Conservation (phyloP, 305 asterid genomes). For the Fraxinus paxiana region DNA sequence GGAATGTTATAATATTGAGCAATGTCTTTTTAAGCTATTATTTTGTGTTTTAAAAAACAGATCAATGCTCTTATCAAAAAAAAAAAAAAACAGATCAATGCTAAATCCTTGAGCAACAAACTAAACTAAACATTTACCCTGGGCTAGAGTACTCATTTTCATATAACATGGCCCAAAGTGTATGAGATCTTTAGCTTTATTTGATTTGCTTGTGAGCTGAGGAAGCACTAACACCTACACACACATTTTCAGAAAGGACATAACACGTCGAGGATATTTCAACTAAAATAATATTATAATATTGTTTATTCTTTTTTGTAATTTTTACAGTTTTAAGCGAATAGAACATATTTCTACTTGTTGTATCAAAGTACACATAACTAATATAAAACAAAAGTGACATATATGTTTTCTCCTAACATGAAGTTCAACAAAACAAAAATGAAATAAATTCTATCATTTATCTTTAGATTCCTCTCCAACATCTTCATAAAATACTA, state of each 20-base stretch:
- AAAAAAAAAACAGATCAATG: no score
- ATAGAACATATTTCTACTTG: not conserved
- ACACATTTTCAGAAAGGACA: not conserved
- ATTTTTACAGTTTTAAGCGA: not conserved
- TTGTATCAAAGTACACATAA: not conserved
- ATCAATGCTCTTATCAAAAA: not conserved
- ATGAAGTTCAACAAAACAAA: not conserved
- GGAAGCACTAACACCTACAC: not conserved
- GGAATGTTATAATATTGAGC: not conserved
- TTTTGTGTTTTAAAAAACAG: not conserved
- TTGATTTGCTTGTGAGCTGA: constrained; percentile 1
- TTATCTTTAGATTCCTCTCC: not conserved
- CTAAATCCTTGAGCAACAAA: not conserved
- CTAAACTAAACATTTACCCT: not conserved
- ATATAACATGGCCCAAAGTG: not conserved
- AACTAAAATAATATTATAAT: not conserved
- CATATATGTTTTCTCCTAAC: not conserved
- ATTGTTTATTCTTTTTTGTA: not conserved
- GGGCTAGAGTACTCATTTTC: not conserved
- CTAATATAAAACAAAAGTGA: not conserved
- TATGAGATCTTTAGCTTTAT: not conserved
- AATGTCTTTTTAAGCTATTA: not conserved
- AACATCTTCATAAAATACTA: not conserved
- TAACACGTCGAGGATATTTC: not conserved
- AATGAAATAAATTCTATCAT: not conserved